phyloP scores from a whole-genome alignment of 306 rosid species.

The Quercus glauca region DNA sequence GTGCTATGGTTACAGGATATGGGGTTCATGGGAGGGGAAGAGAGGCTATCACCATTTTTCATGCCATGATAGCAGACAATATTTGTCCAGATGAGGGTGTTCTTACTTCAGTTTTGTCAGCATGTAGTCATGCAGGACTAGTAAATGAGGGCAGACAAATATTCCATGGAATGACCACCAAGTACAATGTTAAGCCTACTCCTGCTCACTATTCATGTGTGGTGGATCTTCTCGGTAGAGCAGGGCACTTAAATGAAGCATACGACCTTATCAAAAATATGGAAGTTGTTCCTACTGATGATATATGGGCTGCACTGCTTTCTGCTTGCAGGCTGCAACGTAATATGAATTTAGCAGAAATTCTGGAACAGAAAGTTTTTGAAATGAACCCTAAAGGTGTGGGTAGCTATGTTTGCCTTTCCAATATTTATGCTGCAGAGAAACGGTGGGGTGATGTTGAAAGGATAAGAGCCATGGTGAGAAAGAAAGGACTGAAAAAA shows the following conservation, averaged over 20 bases:
- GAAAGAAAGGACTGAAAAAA: slow-evolving; percentile 41
- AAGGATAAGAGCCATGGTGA: slow-evolving; percentile 46
- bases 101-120: slow-evolving; percentile 55
- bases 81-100: slow-evolving; percentile 56
- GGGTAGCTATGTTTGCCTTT: slow-evolving; percentile 60
- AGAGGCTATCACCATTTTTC: slow-evolving; percentile 50
- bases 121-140: slow-evolving; percentile 70
- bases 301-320: slow-evolving; percentile 56
- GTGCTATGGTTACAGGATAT: slow-evolving; percentile 55
- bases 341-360: slow-evolving; percentile 52
- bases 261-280: slow-evolving; percentile 39
- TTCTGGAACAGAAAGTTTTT: slow-evolving; percentile 48
- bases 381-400: slow-evolving; percentile 49
- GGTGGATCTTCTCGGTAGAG: slow-evolving; percentile 64
- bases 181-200: slow-evolving; percentile 45
- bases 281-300: slow-evolving; percentile 42
- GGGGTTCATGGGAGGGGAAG: slow-evolving; percentile 60
- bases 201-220: slow-evolving; percentile 50
- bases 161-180: slow-evolving; percentile 38
- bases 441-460: slow-evolving; percentile 61
- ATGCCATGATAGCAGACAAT: slow-evolving; percentile 37
- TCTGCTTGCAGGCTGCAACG: slow-evolving; percentile 55
- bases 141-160: slow-evolving; percentile 50
- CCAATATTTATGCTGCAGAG: slow-evolving; percentile 61
- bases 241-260: slow-evolving; percentile 58